phyloP scores from a whole-genome alignment of 768 basidiomycete species.

The Rhodocollybia butyracea region DNA sequence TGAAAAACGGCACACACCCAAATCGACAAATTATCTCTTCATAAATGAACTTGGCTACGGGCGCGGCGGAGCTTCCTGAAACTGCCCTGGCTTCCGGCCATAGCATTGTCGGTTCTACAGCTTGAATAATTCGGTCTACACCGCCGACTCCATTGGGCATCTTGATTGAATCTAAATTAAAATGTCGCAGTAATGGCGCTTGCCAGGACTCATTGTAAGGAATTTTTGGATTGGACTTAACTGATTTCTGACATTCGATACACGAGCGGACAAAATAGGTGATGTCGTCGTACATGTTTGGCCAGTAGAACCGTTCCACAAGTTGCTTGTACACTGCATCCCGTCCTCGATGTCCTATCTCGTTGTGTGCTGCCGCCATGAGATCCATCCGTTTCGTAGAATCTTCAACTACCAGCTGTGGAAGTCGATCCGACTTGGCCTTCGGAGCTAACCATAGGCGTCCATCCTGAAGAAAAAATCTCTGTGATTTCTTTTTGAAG shows the following conservation, averaged over 20 bases:
- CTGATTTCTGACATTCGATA: too few relatives aligned
- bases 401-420: constrained; percentile 22
- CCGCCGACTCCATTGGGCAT: constrained; percentile 23
- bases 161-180: constrained; percentile 25
- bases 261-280: too few relatives aligned
- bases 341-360: too few relatives aligned
- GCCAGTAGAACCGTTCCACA: too few relatives aligned
- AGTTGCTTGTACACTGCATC: too few relatives aligned
- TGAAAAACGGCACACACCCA: constrained; percentile 16
- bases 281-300: too few relatives aligned
- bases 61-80: constrained; percentile 7
- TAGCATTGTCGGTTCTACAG: constrained; percentile 15
- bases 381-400: constrained; percentile 8
- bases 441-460: constrained; percentile 15
- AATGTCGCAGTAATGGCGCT: too few relatives aligned
- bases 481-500: constrained; percentile 6
- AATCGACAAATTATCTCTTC: constrained; percentile 25
- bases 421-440: constrained; percentile 7
- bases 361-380: constrained; percentile 22
- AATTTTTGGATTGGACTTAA: too few relatives aligned
- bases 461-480: constrained; percentile 17
- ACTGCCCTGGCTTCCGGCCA: constrained; percentile 21
- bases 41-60: constrained; percentile 26
- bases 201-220: too few relatives aligned
- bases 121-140: constrained; percentile 23